Evolutionary conservation across 1,139 yeast genomes (phyloP).

Genomic region (Arxiozyma slooffiae): DNA sequence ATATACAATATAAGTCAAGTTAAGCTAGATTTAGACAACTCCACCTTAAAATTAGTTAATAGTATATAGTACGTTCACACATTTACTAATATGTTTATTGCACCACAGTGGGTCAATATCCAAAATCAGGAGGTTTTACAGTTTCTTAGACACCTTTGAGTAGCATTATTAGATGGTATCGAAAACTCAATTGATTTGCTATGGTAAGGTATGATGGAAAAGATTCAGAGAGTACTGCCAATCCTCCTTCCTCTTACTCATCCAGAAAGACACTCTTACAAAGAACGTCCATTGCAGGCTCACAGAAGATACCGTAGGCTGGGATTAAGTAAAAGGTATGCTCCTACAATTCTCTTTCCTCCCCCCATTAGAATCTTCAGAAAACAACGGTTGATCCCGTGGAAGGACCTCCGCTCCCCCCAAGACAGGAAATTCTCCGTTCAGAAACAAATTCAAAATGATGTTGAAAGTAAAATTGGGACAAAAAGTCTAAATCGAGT

Average conservation of each 20-base stretch:
- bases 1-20: background rate
- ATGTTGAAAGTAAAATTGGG: background rate
- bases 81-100: background rate
- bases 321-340: background rate
- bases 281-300: background rate
- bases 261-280: background rate
- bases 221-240: background rate
- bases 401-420: too few species aligned
- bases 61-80: background rate
- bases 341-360: background rate
- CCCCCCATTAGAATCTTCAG: background rate
- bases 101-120: background rate
- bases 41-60: background rate
- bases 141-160: background rate
- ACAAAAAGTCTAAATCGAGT: background rate
- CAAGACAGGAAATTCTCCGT: background rate
- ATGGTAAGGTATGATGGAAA: background rate
- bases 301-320: background rate
- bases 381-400: too few species aligned
- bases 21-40: background rate
- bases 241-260: background rate
- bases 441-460: background rate
- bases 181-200: background rate
- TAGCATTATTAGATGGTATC: background rate
- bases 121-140: background rate